A percentile compares a stretch with the other conserved stretches of the same genome.
Conservation (phyloP, 2,329 filamentous ascomycete species). For the Aspergillus novoparasiticus region DNA sequence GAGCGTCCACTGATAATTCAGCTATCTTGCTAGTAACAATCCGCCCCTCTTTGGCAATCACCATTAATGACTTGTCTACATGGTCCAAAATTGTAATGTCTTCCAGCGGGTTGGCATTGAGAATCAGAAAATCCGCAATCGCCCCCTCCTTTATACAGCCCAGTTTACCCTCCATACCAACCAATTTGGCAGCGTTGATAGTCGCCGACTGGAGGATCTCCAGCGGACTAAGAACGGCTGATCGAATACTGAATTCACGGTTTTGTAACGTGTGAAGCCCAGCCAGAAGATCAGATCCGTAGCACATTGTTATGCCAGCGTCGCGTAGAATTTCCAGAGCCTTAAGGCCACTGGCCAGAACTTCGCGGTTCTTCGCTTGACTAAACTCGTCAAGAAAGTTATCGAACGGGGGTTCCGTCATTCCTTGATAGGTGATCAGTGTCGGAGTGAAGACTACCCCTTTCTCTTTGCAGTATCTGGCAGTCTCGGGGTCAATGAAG, state of each 20-base stretch:
- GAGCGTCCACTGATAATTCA: constrained; percentile 2
- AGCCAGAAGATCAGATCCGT: constrained; percentile 57
- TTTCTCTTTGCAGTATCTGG: constrained; percentile 50
- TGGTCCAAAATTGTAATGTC: constrained; percentile 54
- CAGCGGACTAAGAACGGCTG: constrained; percentile 41
- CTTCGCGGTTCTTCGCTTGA: constrained; percentile 51
- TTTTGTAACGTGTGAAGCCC: constrained; percentile 49
- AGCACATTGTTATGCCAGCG: constrained; percentile 58
- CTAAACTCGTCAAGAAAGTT: constrained; percentile 7
- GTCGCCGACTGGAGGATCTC: constrained; percentile 54
- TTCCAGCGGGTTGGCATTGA: constrained; percentile 56
- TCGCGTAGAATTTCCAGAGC: constrained; percentile 51
- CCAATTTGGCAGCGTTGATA: constrained; percentile 52
- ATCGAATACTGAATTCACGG: constrained; percentile 50
- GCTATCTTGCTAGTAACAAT: constrained; percentile 29
- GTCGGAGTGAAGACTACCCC: constrained; percentile 56
- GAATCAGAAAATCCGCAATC: constrained; percentile 55
- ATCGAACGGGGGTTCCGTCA: constrained; percentile 39
- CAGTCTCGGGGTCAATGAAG: constrained; percentile 46
- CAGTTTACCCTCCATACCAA: constrained; percentile 49
- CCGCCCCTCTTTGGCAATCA: constrained; percentile 58
- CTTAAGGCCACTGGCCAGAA: constrained; percentile 49
- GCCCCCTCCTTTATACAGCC: constrained; percentile 54
- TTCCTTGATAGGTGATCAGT: constrained; percentile 52
- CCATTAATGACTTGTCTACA: constrained; percentile 50